Percentiles rank a stretch among this genome's conserved stretches.
Conservation (phyloP, 2,329 filamentous ascomycete genomes). For the Torrubiella hemipterigena region DNA sequence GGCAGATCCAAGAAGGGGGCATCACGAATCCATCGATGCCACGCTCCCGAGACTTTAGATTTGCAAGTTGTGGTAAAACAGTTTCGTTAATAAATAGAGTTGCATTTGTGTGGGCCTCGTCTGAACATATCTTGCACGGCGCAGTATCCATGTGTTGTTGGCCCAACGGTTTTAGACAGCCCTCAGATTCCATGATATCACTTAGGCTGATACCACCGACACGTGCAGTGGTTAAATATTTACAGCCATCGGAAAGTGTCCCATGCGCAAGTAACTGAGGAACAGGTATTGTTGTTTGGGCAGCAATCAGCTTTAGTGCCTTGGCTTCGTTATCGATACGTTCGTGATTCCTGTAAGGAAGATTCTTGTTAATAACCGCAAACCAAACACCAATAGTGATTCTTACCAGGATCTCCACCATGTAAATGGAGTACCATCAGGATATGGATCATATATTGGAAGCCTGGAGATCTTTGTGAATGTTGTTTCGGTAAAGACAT, state of each 20-base stretch:
- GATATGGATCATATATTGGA: neutral
- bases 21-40: conserved; percentile 9
- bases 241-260: conserved; percentile 5
- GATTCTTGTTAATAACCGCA: neutral
- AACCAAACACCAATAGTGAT: neutral
- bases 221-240: conserved; percentile 5
- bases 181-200: neutral
- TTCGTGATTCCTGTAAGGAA: conserved; percentile 6
- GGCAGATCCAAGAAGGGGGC: conserved; percentile 7
- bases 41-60: conserved; percentile 3
- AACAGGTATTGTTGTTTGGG: conserved; percentile 7
- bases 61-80: conserved; percentile 6
- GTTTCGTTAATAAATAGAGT: conserved; percentile 4
- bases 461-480: conserved; percentile 6
- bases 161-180: conserved; percentile 1
- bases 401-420: conserved; percentile 4
- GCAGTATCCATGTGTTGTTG: conserved; percentile 2
- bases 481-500: conserved; percentile 3
- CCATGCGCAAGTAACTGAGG: conserved; percentile 6
- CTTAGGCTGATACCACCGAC: conserved; percentile 4
- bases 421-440: conserved; percentile 2
- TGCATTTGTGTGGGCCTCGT: conserved; percentile 5
- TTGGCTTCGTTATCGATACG: conserved; percentile 8
- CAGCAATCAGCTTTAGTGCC: conserved; percentile 3
- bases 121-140: conserved; percentile 4